phyloP scores from a whole-genome alignment of 805 yeast species.

The Blastobotrys robertii region DNA sequence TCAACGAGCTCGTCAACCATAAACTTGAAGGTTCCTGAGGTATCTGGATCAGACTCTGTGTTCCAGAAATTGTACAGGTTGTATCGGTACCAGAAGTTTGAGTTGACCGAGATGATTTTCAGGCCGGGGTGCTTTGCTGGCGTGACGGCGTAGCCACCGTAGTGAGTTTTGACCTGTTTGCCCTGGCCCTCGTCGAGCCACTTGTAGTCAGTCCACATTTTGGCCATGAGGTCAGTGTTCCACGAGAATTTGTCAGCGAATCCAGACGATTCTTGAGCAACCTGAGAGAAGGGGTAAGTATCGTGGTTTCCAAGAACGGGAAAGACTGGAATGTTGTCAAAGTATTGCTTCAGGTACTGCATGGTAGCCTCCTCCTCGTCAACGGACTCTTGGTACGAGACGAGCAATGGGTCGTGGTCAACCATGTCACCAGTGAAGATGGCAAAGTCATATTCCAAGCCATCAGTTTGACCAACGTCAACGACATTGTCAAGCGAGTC shows the following conservation, averaged over 20 bases:
- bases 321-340: constrained; percentile 46
- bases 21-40: constrained; percentile 54
- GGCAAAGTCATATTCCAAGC: constrained; percentile 42
- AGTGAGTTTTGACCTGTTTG: constrained; percentile 36
- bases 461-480: constrained; percentile 27
- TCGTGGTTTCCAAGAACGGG: constrained; percentile 66
- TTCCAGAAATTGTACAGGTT: constrained; percentile 49
- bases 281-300: constrained; percentile 61
- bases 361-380: constrained; percentile 44
- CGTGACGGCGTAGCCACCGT: constrained; percentile 50
- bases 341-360: constrained; percentile 42
- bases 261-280: constrained; percentile 45
- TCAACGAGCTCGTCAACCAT: constrained; percentile 52
- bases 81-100: constrained; percentile 57
- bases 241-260: constrained; percentile 35
- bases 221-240: constrained; percentile 41
- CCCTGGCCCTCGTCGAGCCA: constrained; percentile 35
- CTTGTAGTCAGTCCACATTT: constrained; percentile 37
- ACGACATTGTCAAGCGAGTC: constrained; percentile 41
- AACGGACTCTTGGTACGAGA: constrained; percentile 39
- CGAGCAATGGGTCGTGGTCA: constrained; percentile 48
- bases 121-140: constrained; percentile 40
- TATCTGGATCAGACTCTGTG: constrained; percentile 42
- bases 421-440: constrained; percentile 68
- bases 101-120: constrained; percentile 52